Percentiles rank a stretch among this genome's conserved stretches.
Conservation (phyloP, 768 basidiomycete species). For the Rhodotorula paludigena region DNA sequence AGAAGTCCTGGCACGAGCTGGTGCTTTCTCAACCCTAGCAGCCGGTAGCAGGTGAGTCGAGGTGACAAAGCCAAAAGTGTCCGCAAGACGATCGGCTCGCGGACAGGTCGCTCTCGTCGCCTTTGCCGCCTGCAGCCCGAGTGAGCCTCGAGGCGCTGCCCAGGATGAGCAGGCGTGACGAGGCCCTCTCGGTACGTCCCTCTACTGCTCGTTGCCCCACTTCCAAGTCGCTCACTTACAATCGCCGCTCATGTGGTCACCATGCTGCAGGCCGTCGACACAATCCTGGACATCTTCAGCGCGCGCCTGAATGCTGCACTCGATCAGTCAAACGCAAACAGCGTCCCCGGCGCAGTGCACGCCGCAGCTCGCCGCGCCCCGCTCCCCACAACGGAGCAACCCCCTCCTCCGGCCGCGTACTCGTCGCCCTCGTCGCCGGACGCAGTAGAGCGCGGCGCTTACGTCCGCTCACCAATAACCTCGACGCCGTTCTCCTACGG, state of each 20-base stretch:
- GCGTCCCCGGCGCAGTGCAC: background rate
- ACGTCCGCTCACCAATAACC: background rate
- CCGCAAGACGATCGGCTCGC: too few relatives aligned
- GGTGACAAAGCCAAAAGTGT: too few relatives aligned
- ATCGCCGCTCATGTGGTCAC: background rate
- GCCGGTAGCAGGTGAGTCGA: too few relatives aligned
- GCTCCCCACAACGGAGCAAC: background rate
- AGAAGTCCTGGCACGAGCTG: too few relatives aligned
- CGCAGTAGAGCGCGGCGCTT: too few relatives aligned
- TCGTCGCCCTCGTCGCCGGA: background rate
- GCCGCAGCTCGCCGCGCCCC: background rate
- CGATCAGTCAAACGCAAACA: background rate
- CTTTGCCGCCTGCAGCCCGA: too few relatives aligned
- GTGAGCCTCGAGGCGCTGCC: too few relatives aligned
- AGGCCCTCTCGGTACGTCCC: slow-evolving; percentile 8
- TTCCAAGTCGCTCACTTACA: background rate
- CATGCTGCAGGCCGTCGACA: slow-evolving; percentile 12
- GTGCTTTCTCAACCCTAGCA: too few relatives aligned
- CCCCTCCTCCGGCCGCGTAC: background rate
- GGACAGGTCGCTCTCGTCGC: too few relatives aligned
- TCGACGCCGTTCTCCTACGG: background rate
- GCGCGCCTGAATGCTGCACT: slow-evolving; percentile 1
- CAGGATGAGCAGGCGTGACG: slow-evolving; percentile 16
- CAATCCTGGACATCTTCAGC: slow-evolving; percentile 6
- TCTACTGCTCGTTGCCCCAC: background rate